Percentiles rank a stretch among this genome's conserved stretches.
phyloP scores from a whole-genome alignment of 345 rosid species.

The Ailanthus altissimus region DNA sequence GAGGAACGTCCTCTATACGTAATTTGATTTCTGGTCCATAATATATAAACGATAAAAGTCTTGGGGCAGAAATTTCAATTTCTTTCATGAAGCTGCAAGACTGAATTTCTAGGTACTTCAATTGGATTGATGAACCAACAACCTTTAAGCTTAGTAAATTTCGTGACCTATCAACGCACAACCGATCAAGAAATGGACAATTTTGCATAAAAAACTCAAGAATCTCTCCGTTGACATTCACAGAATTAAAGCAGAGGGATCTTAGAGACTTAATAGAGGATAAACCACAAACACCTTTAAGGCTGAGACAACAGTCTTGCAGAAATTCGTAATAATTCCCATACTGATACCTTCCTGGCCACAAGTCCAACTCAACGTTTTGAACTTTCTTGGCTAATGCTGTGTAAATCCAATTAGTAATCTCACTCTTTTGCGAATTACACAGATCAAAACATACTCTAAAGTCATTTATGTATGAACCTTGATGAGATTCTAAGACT shows the following conservation, averaged over 20 bases:
- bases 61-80: not conserved
- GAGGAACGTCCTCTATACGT: not conserved
- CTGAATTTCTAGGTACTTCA: slow-evolving; percentile 5
- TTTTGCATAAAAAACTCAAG: slow-evolving; percentile 9
- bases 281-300: not conserved
- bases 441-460: slow-evolving; percentile 2
- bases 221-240: not conserved
- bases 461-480: not conserved
- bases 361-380: slow-evolving; percentile 2
- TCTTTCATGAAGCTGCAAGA: not conserved
- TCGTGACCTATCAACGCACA: not conserved
- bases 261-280: not conserved
- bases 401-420: slow-evolving; percentile 4
- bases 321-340: not conserved
- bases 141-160: not conserved
- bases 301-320: not conserved
- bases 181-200: slow-evolving; percentile 1
- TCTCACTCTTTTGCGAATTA: not conserved
- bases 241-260: not conserved
- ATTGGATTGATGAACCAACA: not conserved
- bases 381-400: not conserved
- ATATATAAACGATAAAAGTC: slow-evolving; percentile 4
- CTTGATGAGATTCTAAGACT: not conserved
- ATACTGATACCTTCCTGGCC: not conserved
- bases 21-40: not conserved